A percentile compares a stretch with the other conserved stretches of the same genome.
Conservation (phyloP, 305 asterid genomes). For the Rubia peregrina region DNA sequence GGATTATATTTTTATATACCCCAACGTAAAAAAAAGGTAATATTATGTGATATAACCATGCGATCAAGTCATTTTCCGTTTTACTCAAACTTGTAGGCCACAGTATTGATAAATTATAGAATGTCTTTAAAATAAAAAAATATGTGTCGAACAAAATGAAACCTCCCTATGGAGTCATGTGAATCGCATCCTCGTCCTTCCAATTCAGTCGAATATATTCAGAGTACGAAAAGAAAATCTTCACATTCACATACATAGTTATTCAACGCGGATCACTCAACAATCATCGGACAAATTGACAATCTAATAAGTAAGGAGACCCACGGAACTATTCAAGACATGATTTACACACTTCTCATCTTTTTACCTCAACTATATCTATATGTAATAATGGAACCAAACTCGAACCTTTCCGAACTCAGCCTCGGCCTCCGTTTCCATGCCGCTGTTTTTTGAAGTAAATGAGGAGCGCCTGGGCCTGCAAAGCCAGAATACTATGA, state of each 20-base stretch:
- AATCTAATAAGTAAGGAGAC: slow-evolving; percentile 23
- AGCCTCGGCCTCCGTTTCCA: slow-evolving; percentile 62
- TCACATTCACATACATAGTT: slow-evolving; percentile 21
- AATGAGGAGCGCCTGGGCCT: slow-evolving; percentile 82
- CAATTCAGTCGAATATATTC: background rate
- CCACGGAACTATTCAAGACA: slow-evolving; percentile 25
- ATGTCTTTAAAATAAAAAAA: no score
- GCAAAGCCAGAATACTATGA: slow-evolving; percentile 23
- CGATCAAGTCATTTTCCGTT: no score
- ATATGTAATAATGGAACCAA: slow-evolving; percentile 15
- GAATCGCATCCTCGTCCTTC: no score
- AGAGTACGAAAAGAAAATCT: slow-evolving; percentile 4
- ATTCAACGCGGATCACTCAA: slow-evolving; percentile 17
- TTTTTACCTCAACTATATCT: slow-evolving; percentile 27
- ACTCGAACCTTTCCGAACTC: slow-evolving; percentile 26
- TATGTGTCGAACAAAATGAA: no score
- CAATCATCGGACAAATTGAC: slow-evolving; percentile 16
- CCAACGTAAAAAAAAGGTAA: no score
- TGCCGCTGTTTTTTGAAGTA: slow-evolving; percentile 80
- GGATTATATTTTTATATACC: no score
- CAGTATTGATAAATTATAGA: no score
- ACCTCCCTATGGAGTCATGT: no score
- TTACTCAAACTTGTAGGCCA: no score
- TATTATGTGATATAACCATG: no score
- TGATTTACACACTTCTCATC: slow-evolving; percentile 43